Evolutionary conservation across 192 early-diverging fungal species (phyloP), one percentile per base, ranked within the genome.

Genomic region (Linnemannia exigua): DNA sequence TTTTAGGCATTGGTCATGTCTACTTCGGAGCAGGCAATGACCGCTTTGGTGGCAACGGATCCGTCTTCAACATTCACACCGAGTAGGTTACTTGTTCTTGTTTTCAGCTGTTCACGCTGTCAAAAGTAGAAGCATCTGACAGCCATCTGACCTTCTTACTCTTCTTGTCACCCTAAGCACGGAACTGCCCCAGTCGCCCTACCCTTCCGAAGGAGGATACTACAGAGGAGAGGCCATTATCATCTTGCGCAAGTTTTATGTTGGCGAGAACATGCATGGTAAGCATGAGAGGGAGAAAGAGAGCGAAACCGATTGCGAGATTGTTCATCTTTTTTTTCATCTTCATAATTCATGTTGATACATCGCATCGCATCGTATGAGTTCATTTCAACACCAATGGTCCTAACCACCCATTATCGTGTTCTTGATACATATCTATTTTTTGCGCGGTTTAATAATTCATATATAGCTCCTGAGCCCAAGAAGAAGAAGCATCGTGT

Each of bases 11-110:
- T 14, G 88, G 94, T n/a, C 87, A 91, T n/a, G 98, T 99, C 14
- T 95, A 94, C 73, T 99, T 93, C 89, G 99, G 99, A 3, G 95
- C 95, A 74, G 91, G 92, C 6, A 99, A 99, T 81, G 98, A 99
- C 25, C 92, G 95, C 70, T 99, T 99, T 90, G 99, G 99, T 36
- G 98, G 95, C 38, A 96, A 97, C 86, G 99, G 97, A n/a, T 96
- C 96, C 1, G 96, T 99, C 15, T 90, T 99, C 20, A 74, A 89
- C 25, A 89, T 98, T 28, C 92, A 97, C 79, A 69, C 79, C 17
- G 94, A 94, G 96, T 96, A 90, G 88, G 90, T 75, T n/a, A 14
- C 33, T 31, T 36, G 31, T 8, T 17, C 63, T 35, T 50, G 47
- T 16, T 54, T 51, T 37, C 35, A 88, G 20, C 79, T 78, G 22